Percentiles rank a stretch among this genome's conserved stretches.
These are phyloP conservation scores for Penicillium rolfsii DNA, from an alignment of 2,329 filamentous ascomycete genomes.

Conservation along the genomic window DNA sequence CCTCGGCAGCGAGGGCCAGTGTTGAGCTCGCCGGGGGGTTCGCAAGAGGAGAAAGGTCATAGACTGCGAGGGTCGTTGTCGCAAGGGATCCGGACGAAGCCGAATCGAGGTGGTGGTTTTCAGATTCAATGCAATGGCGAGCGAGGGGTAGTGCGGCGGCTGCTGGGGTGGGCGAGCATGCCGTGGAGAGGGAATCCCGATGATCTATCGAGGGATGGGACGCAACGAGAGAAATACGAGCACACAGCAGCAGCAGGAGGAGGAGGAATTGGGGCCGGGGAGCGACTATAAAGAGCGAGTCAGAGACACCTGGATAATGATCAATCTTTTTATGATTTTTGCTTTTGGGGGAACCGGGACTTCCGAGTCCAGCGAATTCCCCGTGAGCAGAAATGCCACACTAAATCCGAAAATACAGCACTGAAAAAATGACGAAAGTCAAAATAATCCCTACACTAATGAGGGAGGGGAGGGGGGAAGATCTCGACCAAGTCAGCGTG, in stretches of 20 bases:
- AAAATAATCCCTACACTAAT: background rate
- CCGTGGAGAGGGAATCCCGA: constrained; percentile 13
- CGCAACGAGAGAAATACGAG: constrained; percentile 17
- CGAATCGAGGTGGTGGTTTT: constrained; percentile 10
- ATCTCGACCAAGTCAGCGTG: constrained; percentile 24
- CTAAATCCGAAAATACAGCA: background rate
- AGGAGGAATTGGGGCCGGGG: constrained; percentile 2
- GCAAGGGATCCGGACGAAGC: constrained; percentile 14
- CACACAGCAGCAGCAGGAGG: constrained; percentile 9
- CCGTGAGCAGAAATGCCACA: constrained; percentile 7
- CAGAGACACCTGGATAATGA: background rate
- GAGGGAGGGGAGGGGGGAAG: background rate
- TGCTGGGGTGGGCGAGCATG: constrained; percentile 18
- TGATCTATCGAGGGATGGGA: constrained; percentile 25
- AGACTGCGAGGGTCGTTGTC: constrained; percentile 15
- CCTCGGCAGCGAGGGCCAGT: constrained; percentile 24
- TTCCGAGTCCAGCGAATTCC: constrained; percentile 17
- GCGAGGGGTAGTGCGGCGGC: constrained; percentile 5
- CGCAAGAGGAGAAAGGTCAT: constrained; percentile 12
- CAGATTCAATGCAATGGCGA: constrained; percentile 20
- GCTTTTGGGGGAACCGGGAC: constrained; percentile 3
- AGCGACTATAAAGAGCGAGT: constrained; percentile 15
- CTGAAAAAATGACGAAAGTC: background rate
- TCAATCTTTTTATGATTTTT: constrained; percentile 2
- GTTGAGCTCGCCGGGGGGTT: constrained; percentile 9